phyloP scores from a whole-genome alignment of 2,329 filamentous ascomycete genomes.

The Aspergillus chevalieri region DNA sequence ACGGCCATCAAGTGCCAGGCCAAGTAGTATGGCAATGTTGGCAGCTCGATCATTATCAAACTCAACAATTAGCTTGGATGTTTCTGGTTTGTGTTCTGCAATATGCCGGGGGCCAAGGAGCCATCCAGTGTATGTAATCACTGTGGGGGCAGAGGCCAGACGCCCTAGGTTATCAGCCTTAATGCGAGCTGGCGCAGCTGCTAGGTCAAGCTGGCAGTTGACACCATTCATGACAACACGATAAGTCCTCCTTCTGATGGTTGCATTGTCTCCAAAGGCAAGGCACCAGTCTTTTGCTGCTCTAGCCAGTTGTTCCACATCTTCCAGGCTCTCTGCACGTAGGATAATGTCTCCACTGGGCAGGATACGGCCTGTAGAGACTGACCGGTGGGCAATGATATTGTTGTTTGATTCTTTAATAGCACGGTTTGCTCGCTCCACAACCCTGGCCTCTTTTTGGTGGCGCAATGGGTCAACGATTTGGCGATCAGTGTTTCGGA shows the following conservation, averaged over 20 bases:
- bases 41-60: neutral
- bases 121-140: too few relatives aligned
- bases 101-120: too few relatives aligned
- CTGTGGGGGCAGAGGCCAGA: too few relatives aligned
- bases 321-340: neutral
- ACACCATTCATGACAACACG: too few relatives aligned
- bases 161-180: too few relatives aligned
- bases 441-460: neutral
- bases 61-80: too few relatives aligned
- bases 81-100: too few relatives aligned
- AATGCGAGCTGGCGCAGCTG: too few relatives aligned
- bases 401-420: neutral
- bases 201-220: too few relatives aligned
- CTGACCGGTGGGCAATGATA: neutral
- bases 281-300: too few relatives aligned
- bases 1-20: neutral
- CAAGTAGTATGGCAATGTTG: neutral
- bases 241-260: too few relatives aligned
- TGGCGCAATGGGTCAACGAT: neutral
- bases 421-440: neutral
- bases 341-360: neutral
- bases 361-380: neutral
- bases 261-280: too few relatives aligned
- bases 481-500: neutral
- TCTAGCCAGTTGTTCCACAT: neutral